Evolutionary conservation across 495 filamentous ascomycete genomes (phyloP), one percentile per base, ranked within the genome.

Genomic region (Parathielavia appendiculata): DNA sequence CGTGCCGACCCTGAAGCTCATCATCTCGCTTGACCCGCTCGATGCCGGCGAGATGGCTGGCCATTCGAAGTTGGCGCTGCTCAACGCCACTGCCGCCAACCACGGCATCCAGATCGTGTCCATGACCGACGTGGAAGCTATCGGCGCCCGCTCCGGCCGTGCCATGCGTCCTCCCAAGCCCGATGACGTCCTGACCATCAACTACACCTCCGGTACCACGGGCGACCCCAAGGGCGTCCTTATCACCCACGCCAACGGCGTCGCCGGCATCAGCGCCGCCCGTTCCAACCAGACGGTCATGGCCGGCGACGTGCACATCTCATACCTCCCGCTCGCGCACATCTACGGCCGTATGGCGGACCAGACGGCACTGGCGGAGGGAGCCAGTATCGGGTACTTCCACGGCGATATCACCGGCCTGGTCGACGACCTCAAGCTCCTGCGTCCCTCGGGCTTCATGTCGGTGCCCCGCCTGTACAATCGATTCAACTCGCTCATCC

Each of bases 131-230:
- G 78, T 83, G 11, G 95, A 98, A 73, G 80, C 83, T 45, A 61
- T 96, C 13, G 93, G 95, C 17, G 83, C 77, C 40, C 72, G 81
- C 20, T 81, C 83, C 7, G 85, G 85, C 32, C 79, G 83, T 35
- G 81, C 86, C 44, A 76, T 81, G 69, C 85, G 84, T 51, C 81
- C 87, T 34, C 92, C 93, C 10, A 73, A 72, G 34, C 82, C 88
- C 0, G 80, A 86, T 3, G 91, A 97, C 66, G 79, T 88, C 65
- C 79, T 95, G 56, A 97, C 93, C 35, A 91, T 98, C 74, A 98
- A 97, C 76, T 98, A 98, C 75, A 98, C 93, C 11, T 95, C 90
- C 13, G 93, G 93, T 17, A 98, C 93, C 11, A 98, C 93, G 0
- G 95, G 93, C 8, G 81, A 88, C 60, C 93, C 93, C 6, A 98